Conservation (phyloP, 2,329 filamentous ascomycete genomes). For the Alternaria hordeiaustralica region DNA sequence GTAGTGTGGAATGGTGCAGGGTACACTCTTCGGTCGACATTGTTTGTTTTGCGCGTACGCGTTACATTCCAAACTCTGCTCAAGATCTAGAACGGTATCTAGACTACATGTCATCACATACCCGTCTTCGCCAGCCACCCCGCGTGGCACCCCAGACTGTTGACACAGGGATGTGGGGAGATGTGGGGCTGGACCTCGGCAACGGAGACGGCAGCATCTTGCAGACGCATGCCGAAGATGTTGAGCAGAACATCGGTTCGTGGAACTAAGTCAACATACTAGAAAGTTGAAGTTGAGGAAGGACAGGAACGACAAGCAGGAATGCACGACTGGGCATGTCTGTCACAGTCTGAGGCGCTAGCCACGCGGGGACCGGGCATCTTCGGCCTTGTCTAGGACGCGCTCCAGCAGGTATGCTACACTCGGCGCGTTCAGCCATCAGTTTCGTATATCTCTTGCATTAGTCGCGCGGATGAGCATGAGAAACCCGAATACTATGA, state of each 20-base stretch:
- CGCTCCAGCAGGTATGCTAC: neutral
- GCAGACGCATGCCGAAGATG: neutral
- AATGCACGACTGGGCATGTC: neutral
- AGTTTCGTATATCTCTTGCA: neutral
- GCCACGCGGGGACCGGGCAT: neutral
- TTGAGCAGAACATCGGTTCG: neutral
- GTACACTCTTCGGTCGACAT: slow-evolving; percentile 3
- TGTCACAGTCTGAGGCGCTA: neutral
- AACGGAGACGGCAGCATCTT: neutral
- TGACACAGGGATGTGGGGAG: slow-evolving; percentile 5
- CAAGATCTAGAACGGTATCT: neutral
- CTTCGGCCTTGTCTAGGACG: neutral
- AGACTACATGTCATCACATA: no score
- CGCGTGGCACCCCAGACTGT: neutral
- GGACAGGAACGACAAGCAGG: neutral
- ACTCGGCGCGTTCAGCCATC: neutral
- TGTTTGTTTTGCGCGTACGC: neutral
- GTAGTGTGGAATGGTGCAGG: slow-evolving; percentile 20
- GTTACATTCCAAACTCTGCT: neutral
- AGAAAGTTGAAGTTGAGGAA: neutral
- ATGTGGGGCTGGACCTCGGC: slow-evolving; percentile 16
- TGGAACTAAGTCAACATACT: neutral
- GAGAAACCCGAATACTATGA: neutral
- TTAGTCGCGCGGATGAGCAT: neutral
- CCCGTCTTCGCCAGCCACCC: neutral